Conservation (phyloP, 441 rosid species). For the Geranium incanum region DNA sequence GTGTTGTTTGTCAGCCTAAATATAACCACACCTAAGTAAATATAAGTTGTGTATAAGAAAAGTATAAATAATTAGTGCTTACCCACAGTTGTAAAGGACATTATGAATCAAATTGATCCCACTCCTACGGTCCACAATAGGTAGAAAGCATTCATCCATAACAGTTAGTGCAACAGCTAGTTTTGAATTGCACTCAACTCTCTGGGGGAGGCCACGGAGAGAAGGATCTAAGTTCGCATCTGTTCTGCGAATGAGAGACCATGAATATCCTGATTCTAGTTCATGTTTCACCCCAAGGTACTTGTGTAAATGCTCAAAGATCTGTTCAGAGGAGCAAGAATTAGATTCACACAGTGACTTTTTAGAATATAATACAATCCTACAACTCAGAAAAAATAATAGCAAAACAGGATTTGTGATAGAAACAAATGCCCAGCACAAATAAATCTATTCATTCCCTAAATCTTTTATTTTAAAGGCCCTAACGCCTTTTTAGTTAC, state of each 20-base stretch:
- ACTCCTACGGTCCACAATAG: conserved; percentile 87
- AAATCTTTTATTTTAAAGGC: not conserved
- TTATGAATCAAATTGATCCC: conserved; percentile 66
- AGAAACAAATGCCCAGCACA: not conserved
- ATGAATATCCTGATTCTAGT: conserved; percentile 78
- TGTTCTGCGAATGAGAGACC: conserved; percentile 75
- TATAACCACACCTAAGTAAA: not conserved
- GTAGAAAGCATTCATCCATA: conserved; percentile 98
- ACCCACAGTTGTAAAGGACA: conserved; percentile 84
- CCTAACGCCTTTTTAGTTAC: not conserved
- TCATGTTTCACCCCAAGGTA: conserved; percentile 79
- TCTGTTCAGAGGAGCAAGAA: conserved; percentile 43
- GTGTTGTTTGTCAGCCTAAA: not conserved
- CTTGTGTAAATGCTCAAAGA: conserved; percentile 68
- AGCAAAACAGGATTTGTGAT: not conserved
- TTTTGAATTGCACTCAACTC: conserved; percentile 83
- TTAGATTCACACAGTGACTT: conserved; percentile 14
- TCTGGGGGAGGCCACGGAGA: conserved; percentile 47
- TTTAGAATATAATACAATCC: not conserved
- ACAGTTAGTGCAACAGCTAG: conserved; percentile 84
- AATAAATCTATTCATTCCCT: not conserved
- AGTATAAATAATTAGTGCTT: conserved; percentile 22
- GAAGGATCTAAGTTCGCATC: conserved; percentile 43
- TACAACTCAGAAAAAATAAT: not conserved
- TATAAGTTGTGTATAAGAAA: not conserved